Conservation (phyloP, 1,284 basidiomycete genomes). For the Agroathelia rolfsii region DNA sequence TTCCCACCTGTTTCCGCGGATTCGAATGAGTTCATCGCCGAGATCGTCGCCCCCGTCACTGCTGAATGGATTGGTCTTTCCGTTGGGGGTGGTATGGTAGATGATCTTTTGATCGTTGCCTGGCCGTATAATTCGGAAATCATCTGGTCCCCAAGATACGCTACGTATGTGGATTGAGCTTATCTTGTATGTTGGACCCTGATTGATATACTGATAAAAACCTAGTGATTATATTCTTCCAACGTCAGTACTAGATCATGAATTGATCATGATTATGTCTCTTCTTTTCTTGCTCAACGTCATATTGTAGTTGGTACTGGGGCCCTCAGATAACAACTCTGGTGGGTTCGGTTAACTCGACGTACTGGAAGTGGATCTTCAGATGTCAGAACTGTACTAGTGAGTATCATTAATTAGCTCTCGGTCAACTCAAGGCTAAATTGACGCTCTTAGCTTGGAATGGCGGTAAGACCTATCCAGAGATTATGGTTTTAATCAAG, state of each 20-base stretch:
- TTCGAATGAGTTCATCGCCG: conserved; percentile 48
- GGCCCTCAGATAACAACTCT: conserved; percentile 38
- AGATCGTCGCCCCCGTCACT: conserved; percentile 45
- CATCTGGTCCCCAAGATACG: conserved; percentile 39
- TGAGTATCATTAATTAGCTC: conserved; percentile 15
- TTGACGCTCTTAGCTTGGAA: conserved; percentile 23
- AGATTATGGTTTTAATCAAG: conserved; percentile 1
- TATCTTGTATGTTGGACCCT: too few species aligned
- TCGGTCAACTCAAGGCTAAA: not conserved
- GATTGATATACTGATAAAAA: too few species aligned
- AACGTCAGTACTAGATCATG: too few species aligned
- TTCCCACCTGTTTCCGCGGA: conserved; percentile 37
- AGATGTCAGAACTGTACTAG: conserved; percentile 45
- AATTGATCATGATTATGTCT: too few species aligned
- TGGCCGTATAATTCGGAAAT: conserved; percentile 47
- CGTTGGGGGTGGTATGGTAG: conserved; percentile 44
- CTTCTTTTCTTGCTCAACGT: too few species aligned
- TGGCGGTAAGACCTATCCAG: conserved; percentile 15
- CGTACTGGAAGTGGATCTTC: conserved; percentile 49
- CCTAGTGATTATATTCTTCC: not conserved
- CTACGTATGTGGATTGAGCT: conserved; percentile 31
- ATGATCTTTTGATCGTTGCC: conserved; percentile 43
- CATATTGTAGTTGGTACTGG: conserved; percentile 24
- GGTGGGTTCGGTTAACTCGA: conserved; percentile 35
- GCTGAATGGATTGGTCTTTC: conserved; percentile 45